Evolutionary conservation across 495 filamentous ascomycete species (phyloP), one percentile per base, ranked within the genome.

Genomic region (Trichodelitschia bisporula): DNA sequence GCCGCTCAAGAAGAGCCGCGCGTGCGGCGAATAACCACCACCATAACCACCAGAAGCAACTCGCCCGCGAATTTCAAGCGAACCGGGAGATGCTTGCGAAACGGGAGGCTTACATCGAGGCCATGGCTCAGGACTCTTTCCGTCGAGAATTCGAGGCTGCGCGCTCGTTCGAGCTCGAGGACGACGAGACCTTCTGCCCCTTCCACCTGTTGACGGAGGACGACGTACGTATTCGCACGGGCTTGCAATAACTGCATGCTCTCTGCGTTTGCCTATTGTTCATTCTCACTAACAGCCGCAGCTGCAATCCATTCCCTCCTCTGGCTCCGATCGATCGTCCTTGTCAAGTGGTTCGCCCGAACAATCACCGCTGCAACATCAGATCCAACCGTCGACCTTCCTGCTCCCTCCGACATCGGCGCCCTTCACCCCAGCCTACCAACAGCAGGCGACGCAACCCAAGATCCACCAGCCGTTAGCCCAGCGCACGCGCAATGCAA

Each of bases 111-210:
- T 53, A 83, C 32, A 75, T 72, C 41, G 82, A 92, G 44, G 60
- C 69, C 28, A 67, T 69, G 21, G 61, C 69, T 19, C 61, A 82
- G 27, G 61, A 61, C 28, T 67, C 70, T 36, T 91, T 79, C 54
- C 74, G 83, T 35, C 63, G 67, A 24, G 66, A 75, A 45, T 90
- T 89, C 47, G 83, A 95, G 50, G 77, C 82, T 40, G 78, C 74
- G 26, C 71, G 80, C 32, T 92, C 83, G 15, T 99, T 99, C 47
- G 86, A 99, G 41, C 59, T 99, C 40, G 84, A 93, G 41, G 86
- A 97, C 47, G 86, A 97, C 49, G 58, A 93, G 55, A 74, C 91
- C 49, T 97, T 97, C 54, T 93, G 86, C 48, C 86, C 86, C 2
- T 55, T 51, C 39, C 69, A 72, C 41, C 64, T 97, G 39, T 60